Evolutionary conservation across 148 eudicot species (phyloP).

Genomic region (Diospyros kaki): DNA sequence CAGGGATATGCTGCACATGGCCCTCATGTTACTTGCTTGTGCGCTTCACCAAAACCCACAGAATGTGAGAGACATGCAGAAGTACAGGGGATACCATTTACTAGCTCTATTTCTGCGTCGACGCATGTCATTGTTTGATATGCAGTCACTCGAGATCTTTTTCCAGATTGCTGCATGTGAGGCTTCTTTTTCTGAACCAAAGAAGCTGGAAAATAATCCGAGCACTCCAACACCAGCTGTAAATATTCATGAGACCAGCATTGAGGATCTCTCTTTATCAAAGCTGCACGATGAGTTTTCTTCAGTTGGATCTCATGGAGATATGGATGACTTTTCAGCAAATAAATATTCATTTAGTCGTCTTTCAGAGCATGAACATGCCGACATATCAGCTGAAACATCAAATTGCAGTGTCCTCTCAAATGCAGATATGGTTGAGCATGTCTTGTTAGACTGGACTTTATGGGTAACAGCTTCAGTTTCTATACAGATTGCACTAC

Average conservation of each 20-base stretch:
- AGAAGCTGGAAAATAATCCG: slow-evolving; percentile 43
- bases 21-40: slow-evolving; percentile 84
- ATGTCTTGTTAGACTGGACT: slow-evolving; percentile 97
- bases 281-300: slow-evolving; percentile 85
- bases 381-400: slow-evolving; percentile 66
- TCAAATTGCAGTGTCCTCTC: slow-evolving; percentile 94
- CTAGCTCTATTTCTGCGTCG: slow-evolving; percentile 81
- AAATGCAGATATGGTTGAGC: slow-evolving; percentile 97
- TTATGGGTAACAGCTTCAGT: slow-evolving; percentile 92
- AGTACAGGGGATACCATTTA: slow-evolving; percentile 88
- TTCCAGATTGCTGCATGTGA: slow-evolving; percentile 99
- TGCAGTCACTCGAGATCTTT: slow-evolving; percentile 91
- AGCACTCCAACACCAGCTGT: slow-evolving; percentile 41
- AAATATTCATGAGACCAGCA: slow-evolving; percentile 46
- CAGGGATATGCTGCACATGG: slow-evolving; percentile 95
- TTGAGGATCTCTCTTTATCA: slow-evolving; percentile 71
- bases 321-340: slow-evolving; percentile 89
- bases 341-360: slow-evolving; percentile 85
- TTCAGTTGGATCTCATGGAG: slow-evolving; percentile 79
- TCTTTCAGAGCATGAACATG: slow-evolving; percentile 77
- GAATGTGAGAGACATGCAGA: slow-evolving; percentile 89
- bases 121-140: slow-evolving; percentile 90
- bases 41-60: slow-evolving; percentile 97
- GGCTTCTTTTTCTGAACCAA: slow-evolving; percentile 92
- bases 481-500: slow-evolving; percentile 79